Evolutionary conservation across 73 alveolate species (phyloP).

Genomic region (Paramecium primaurelia): DNA sequence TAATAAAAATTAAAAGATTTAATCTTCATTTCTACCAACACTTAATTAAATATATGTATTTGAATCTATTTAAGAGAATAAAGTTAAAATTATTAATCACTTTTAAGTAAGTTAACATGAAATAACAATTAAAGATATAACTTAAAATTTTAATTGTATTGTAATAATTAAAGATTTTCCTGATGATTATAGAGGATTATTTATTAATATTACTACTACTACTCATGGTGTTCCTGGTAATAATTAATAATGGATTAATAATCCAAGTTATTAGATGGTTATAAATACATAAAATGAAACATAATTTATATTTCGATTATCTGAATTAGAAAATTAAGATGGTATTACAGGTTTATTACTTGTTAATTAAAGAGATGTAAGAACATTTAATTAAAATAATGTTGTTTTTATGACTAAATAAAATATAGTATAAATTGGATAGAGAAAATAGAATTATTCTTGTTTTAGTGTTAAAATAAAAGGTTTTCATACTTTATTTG

Average conservation of each 20-base stretch:
- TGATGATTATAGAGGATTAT: neutral
- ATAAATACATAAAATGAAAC: neutral
- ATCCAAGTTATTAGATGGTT: neutral
- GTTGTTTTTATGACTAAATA: conserved; percentile 29
- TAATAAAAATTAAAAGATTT: neutral
- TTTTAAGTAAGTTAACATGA: neutral
- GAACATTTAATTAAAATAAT: conserved; percentile 20
- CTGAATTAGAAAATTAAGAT: conserved; percentile 31
- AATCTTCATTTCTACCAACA: conserved; percentile 3
- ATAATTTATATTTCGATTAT: conserved; percentile 2
- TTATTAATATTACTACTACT: neutral
- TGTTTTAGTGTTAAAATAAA: neutral
- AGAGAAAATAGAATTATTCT: conserved; percentile 14
- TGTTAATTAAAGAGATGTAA: conserved; percentile 31
- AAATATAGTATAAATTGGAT: neutral
- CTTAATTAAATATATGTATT: neutral
- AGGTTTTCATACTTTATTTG: conserved; percentile 14
- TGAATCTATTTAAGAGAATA: neutral
- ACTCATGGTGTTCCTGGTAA: conserved; percentile 27
- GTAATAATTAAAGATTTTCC: conserved; percentile 17
- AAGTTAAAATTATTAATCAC: neutral
- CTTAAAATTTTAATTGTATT: neutral
- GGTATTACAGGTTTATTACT: conserved; percentile 17
- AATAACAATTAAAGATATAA: neutral
- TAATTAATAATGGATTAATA: conserved; percentile 20